These are phyloP conservation scores for Diutina siamensis DNA, from an alignment of 1,139 yeast species.

Conservation along the genomic window DNA sequence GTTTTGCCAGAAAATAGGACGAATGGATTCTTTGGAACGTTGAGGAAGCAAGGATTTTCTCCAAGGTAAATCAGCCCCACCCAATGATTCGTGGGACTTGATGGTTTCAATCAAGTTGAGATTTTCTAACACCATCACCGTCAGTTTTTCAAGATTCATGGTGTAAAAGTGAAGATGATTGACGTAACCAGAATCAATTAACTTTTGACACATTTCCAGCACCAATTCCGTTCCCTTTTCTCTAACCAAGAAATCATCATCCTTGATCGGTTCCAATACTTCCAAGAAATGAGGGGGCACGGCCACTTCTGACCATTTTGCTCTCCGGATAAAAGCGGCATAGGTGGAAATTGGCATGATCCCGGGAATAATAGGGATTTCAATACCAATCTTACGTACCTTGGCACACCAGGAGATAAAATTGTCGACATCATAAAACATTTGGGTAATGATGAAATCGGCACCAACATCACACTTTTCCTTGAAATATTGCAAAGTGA, in stretches of 20 bases:
- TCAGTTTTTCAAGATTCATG: conserved; percentile 88
- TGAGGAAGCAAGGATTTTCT: conserved; percentile 78
- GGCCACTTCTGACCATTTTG: conserved; percentile 81
- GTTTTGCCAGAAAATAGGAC: conserved; percentile 96
- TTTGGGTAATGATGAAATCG: conserved; percentile 83
- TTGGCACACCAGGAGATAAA: conserved; percentile 73
- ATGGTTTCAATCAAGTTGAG: conserved; percentile 45
- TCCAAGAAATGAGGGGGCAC: conserved; percentile 69
- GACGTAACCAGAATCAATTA: conserved; percentile 61
- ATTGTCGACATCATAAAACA: conserved; percentile 80
- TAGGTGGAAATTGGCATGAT: conserved; percentile 97
- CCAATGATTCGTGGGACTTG: conserved; percentile 28
- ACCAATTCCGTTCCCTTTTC: conserved; percentile 76
- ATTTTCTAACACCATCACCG: conserved; percentile 76
- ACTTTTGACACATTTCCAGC: conserved; percentile 68
- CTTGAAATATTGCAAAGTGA: conserved; percentile 55
- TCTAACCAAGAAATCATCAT: conserved; percentile 82
- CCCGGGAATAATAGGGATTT: conserved; percentile 88
- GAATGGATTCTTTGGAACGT: conserved; percentile 69
- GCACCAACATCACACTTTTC: conserved; percentile 93
- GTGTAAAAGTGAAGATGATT: conserved; percentile 91
- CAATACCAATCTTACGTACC: conserved; percentile 65
- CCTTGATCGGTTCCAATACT: conserved; percentile 71
- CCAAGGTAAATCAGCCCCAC: conserved; percentile 60
- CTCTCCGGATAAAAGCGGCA: conserved; percentile 84